Conservation (phyloP, 78 protist genomes). For the Bodo saltans region DNA sequence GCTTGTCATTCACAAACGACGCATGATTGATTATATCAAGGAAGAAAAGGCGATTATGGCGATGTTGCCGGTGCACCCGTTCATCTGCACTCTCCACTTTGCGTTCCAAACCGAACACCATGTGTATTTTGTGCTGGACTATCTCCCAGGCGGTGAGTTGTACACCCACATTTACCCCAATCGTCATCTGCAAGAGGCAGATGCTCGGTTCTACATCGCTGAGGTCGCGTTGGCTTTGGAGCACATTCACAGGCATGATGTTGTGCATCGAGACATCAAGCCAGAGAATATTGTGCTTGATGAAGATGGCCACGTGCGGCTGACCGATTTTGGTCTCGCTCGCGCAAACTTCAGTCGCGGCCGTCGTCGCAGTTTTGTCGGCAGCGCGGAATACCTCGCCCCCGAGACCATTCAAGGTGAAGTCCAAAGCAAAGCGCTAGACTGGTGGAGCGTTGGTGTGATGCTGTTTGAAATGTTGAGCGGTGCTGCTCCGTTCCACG, state of each 20-base stretch:
- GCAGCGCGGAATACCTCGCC: conserved; percentile 89
- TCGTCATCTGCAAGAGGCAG: conserved; percentile 30
- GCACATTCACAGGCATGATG: conserved; percentile 77
- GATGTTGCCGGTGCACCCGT: conserved; percentile 21
- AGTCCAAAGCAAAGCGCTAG: conserved; percentile 52
- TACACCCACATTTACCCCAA: conserved; percentile 46
- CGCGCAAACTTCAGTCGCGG: neutral
- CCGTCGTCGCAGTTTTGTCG: conserved; percentile 70
- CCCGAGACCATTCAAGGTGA: conserved; percentile 57
- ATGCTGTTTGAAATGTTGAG: conserved; percentile 81
- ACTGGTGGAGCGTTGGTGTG: conserved; percentile 81
- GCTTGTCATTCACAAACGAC: conserved; percentile 43
- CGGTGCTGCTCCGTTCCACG: conserved; percentile 76
- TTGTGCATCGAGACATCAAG: conserved; percentile 84
- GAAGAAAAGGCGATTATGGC: conserved; percentile 68
- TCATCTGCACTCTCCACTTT: conserved; percentile 27
- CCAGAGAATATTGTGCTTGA: conserved; percentile 50
- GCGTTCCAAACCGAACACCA: conserved; percentile 73
- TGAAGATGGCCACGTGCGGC: conserved; percentile 11
- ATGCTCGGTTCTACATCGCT: conserved; percentile 77
- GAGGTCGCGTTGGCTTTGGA: conserved; percentile 84
- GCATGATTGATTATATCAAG: conserved; percentile 67
- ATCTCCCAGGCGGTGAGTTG: conserved; percentile 81
- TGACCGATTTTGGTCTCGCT: conserved; percentile 58
- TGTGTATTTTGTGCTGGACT: conserved; percentile 72